Percentiles rank a stretch among this genome's conserved stretches.
These are phyloP conservation scores for Hypoxylon lienhwacheense DNA, from an alignment of 495 filamentous ascomycete genomes.

Conservation along the genomic window DNA sequence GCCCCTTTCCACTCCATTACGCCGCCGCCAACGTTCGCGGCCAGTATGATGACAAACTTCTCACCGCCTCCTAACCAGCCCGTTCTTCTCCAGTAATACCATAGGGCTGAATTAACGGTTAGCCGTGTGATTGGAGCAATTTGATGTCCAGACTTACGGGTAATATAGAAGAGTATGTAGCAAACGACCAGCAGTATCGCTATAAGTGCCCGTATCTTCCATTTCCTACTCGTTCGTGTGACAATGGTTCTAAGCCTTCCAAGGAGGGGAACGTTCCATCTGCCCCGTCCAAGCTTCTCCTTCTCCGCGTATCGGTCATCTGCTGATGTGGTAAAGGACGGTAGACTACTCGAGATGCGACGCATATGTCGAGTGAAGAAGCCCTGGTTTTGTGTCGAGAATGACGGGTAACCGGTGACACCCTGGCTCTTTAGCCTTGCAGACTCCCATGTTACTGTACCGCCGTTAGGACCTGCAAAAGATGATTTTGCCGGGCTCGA, in stretches of 20 bases:
- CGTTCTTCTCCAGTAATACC: slow-evolving; percentile 53
- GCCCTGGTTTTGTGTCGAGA: slow-evolving; percentile 73
- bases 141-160: slow-evolving; percentile 56
- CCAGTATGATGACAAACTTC: slow-evolving; percentile 92
- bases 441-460: slow-evolving; percentile 77
- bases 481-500: slow-evolving; percentile 61
- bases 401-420: slow-evolving; percentile 73
- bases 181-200: slow-evolving; percentile 61
- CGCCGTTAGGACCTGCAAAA: slow-evolving; percentile 54
- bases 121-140: slow-evolving; percentile 2
- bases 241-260: slow-evolving; percentile 43
- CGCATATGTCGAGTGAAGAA: slow-evolving; percentile 82
- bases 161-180: slow-evolving; percentile 66
- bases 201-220: slow-evolving; percentile 63
- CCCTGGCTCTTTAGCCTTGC: slow-evolving; percentile 72
- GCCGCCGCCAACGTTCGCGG: slow-evolving; percentile 90
- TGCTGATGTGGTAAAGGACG: slow-evolving; percentile 60
- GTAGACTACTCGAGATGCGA: slow-evolving; percentile 70
- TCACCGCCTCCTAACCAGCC: slow-evolving; percentile 72
- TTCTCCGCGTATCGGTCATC: slow-evolving; percentile 65
- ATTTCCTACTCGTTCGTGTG: slow-evolving; percentile 48
- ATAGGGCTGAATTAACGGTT: slow-evolving; percentile 39
- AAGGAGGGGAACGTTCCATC: slow-evolving; percentile 47
- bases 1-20: slow-evolving; percentile 99
- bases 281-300: slow-evolving; percentile 65